Evolutionary conservation across 1,284 basidiomycete genomes (phyloP).

Genomic region (Ganoderma leucocontextum): DNA sequence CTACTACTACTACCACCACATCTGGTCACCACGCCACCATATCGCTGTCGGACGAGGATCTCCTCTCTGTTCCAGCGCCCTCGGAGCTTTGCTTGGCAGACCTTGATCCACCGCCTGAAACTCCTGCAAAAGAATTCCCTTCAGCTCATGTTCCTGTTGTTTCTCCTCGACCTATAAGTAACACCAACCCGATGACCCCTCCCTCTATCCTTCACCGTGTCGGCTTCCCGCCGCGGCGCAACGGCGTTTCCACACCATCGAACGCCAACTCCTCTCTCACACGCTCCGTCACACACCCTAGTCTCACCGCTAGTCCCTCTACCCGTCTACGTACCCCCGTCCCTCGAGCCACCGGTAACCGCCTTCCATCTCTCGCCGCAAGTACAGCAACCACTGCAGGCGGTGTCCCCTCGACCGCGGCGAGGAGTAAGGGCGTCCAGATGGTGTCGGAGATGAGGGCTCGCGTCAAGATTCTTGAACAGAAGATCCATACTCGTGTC

Average conservation of each 20-base stretch:
- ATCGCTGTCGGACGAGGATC: slow-evolving; percentile 56
- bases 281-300: slow-evolving; percentile 66
- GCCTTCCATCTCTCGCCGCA: slow-evolving; percentile 46
- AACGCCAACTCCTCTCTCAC: slow-evolving; percentile 50
- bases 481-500: slow-evolving; percentile 85
- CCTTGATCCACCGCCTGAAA: slow-evolving; percentile 57
- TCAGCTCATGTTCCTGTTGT: slow-evolving; percentile 36
- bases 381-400: slow-evolving; percentile 52
- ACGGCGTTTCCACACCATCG: slow-evolving; percentile 51
- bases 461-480: slow-evolving; percentile 79
- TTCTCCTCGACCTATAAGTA: slow-evolving; percentile 36
- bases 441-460: slow-evolving; percentile 91
- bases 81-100: slow-evolving; percentile 70
- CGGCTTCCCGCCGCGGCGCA: slow-evolving; percentile 56
- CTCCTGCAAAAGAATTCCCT: slow-evolving; percentile 38
- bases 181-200: slow-evolving; percentile 42
- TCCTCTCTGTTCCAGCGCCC: slow-evolving; percentile 64
- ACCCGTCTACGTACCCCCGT: slow-evolving; percentile 54
- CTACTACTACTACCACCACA: slow-evolving; percentile 41
- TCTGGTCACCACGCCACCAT: slow-evolving; percentile 40
- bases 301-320: slow-evolving; percentile 50
- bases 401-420: slow-evolving; percentile 48
- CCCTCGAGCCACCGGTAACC: slow-evolving; percentile 52
- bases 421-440: slow-evolving; percentile 82
- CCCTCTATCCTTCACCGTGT: slow-evolving; percentile 59